Evolutionary conservation across 2,329 filamentous ascomycete genomes (phyloP).

Genomic region (Ceratocystis alfenasii): DNA sequence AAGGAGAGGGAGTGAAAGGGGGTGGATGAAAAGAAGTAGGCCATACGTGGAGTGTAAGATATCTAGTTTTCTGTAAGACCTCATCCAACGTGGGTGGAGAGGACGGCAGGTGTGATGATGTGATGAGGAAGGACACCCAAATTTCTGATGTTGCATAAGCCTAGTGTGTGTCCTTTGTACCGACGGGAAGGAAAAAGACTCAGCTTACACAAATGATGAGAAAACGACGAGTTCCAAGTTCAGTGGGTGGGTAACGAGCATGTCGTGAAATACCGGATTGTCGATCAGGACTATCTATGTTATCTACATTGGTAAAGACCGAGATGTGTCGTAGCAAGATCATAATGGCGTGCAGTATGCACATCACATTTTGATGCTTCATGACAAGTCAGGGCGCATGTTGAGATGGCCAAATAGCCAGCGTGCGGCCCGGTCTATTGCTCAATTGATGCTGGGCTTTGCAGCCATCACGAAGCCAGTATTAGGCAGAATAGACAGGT

Average conservation of each 20-base stretch:
- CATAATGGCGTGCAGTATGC: neutral
- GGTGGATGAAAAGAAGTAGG: neutral
- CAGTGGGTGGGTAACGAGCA: no score
- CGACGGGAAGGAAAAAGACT: no score
- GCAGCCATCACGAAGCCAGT: no score
- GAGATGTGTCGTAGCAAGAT: neutral
- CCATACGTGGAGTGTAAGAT: no score
- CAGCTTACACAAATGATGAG: neutral
- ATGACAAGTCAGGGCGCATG: no score
- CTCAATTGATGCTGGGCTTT: no score
- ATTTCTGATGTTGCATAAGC: neutral
- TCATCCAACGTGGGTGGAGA: neutral
- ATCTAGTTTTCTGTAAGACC: no score
- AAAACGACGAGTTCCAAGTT: neutral
- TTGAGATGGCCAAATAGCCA: no score
- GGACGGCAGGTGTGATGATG: neutral
- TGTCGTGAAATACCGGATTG: neutral
- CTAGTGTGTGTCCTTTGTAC: neutral
- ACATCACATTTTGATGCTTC: no score
- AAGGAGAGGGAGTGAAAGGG: neutral
- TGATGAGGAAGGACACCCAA: neutral
- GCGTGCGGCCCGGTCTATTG: no score
- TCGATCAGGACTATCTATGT: neutral
- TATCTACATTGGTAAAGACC: neutral
- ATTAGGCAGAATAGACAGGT: no score